phyloP scores from a whole-genome alignment of 345 rosid genomes.

The Citrus glauca region DNA sequence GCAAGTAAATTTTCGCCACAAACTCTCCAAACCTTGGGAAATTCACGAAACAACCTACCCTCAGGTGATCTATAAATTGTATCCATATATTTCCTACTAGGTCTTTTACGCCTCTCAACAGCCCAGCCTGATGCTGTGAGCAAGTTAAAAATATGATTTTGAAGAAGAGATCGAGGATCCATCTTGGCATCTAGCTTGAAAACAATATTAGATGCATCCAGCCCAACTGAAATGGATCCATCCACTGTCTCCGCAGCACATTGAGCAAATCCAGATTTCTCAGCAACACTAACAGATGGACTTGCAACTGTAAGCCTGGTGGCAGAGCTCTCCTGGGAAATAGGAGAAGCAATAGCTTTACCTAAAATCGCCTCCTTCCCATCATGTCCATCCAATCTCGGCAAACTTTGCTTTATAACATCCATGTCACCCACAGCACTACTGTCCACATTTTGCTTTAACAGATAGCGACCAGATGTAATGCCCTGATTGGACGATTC shows the following conservation, averaged over 20 bases:
- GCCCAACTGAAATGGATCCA: constrained; percentile 26
- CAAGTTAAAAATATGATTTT: constrained; percentile 42
- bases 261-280: constrained; percentile 30
- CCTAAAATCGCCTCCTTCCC: constrained; percentile 37
- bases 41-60: constrained; percentile 65
- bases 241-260: constrained; percentile 24
- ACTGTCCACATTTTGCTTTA: constrained; percentile 36
- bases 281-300: constrained; percentile 33
- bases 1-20: constrained; percentile 52
- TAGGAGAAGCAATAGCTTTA: constrained; percentile 61
- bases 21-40: constrained; percentile 71
- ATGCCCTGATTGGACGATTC: constrained; percentile 64
- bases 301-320: constrained; percentile 36
- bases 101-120: constrained; percentile 51
- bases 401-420: constrained; percentile 24
- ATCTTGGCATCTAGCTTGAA: constrained; percentile 39
- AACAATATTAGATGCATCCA: constrained; percentile 29
- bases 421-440: constrained; percentile 24
- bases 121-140: constrained; percentile 65
- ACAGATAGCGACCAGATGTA: constrained; percentile 48
- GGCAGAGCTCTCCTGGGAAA: constrained; percentile 74
- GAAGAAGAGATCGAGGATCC: constrained; percentile 78
- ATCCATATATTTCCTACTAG: constrained; percentile 49
- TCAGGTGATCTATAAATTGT: constrained; percentile 62
- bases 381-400: constrained; percentile 18